Percentiles rank a stretch among this genome's conserved stretches.
Conservation (phyloP, 139 green algal genomes). For the Penium margaritaceum region DNA sequence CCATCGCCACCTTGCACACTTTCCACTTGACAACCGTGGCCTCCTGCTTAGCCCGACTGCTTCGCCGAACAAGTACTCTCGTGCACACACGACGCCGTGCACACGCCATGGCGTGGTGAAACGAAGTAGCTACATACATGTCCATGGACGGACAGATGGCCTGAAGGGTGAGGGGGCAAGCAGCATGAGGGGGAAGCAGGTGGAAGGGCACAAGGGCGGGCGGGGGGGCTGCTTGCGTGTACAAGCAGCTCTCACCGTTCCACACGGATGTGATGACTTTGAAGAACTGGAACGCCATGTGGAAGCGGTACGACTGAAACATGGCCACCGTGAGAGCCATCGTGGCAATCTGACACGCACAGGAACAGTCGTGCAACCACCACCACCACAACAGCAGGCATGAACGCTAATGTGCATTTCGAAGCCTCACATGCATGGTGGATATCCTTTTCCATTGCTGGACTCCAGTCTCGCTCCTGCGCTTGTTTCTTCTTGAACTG, state of each 20-base stretch:
- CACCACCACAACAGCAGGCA: constrained; percentile 6
- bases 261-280: constrained; percentile 35
- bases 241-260: constrained; percentile 30
- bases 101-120: background rate
- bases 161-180: background rate
- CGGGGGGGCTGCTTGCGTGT: background rate
- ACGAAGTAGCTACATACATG: background rate
- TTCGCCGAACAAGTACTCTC: background rate
- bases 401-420: too few relatives aligned
- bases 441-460: too few relatives aligned
- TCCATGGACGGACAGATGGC: constrained; percentile 3
- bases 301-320: constrained; percentile 36
- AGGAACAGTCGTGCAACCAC: background rate
- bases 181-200: background rate
- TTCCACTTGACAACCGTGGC: too few relatives aligned
- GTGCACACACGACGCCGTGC: background rate
- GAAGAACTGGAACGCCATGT: constrained; percentile 39
- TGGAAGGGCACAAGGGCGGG: constrained; percentile 7
- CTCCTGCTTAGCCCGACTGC: too few relatives aligned
- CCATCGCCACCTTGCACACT: too few relatives aligned
- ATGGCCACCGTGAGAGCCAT: constrained; percentile 41
- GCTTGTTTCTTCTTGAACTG: too few relatives aligned
- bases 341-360: constrained; percentile 33
- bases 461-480: too few relatives aligned
- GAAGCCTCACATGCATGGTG: too few relatives aligned